Evolutionary conservation across 2,329 filamentous ascomycete genomes (phyloP), one percentile per base, ranked within the genome.

Genomic region (Colletotrichum tabaci): DNA sequence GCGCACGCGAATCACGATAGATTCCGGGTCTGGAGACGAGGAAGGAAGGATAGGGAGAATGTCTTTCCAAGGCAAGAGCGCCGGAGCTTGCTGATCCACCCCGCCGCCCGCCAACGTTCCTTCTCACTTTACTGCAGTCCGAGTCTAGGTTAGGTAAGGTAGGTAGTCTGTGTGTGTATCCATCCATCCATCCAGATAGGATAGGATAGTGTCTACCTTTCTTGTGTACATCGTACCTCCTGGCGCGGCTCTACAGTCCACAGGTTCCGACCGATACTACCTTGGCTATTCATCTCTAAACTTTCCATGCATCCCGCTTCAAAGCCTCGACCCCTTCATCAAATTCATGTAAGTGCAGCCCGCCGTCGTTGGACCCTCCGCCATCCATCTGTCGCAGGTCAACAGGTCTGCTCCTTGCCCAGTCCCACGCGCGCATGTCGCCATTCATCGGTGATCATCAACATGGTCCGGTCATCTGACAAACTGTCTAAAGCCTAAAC

Each of bases 381-480:
- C 53, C 38, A n/a, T 38, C 23, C 47, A 21, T 40, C 49, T 44
- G 68, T 63, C 64, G 64, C 68, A 71, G 68, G 64, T 68, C 35
- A 58, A 58, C 52, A 62, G 53, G 64, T 57, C 64, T 62, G 57
- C 64, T 71, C 64, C 64, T 67, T 60, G 57, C 57, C 64, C 26
- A 62, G 62, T 67, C 46, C 66, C 6, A 52, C 47, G 18, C 40
- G 35, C 12, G 13, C 50, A 21, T 23, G 23, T 7, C 21, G 8
- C 13, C 60, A 26, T 26, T 50, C 68, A 68, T 49, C 35, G 58
- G 35, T 57, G 64, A 71, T 71, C 57, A 50, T 66, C 68, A 52
- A 71, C 68, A 63, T 47, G 55, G 62, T 15, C 35, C 40, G n/a
- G 35, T 65, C 65, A 26, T 26, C 26, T 26, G 26, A 26, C 26